Percentiles rank a stretch among this genome's conserved stretches.
Evolutionary conservation across 805 yeast genomes (phyloP).

Genomic region (Suhomyces kilbournensis): DNA sequence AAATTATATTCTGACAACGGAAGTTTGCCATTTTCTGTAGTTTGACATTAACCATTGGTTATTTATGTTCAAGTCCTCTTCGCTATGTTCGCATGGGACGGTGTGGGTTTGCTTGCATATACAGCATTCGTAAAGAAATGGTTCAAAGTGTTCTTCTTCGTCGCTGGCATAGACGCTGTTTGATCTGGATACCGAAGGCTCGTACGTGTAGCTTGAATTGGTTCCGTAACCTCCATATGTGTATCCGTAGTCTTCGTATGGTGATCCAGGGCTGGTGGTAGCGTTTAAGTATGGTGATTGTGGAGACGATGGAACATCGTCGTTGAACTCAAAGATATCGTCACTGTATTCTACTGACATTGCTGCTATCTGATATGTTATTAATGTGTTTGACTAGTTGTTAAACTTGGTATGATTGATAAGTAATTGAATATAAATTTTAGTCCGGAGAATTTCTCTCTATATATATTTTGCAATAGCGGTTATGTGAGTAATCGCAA

Average conservation of each 20-base stretch:
- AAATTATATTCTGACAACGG: conserved; percentile 2
- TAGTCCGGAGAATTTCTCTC: neutral
- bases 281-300: conserved; percentile 3
- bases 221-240: conserved; percentile 4
- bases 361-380: neutral
- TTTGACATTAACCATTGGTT: conserved; percentile 13
- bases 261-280: conserved; percentile 1
- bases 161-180: neutral
- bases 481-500: conserved; percentile 7
- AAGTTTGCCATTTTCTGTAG: conserved; percentile 15
- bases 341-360: conserved; percentile 8
- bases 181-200: neutral
- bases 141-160: conserved; percentile 1
- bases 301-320: conserved; percentile 5
- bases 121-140: conserved; percentile 14
- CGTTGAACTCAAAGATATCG: conserved; percentile 15
- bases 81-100: conserved; percentile 11
- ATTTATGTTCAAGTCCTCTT: conserved; percentile 9
- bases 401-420: neutral
- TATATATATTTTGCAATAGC: conserved; percentile 4
- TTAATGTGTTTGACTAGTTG: neutral
- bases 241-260: conserved; percentile 9
- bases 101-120: conserved; percentile 12
- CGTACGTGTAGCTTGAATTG: neutral
- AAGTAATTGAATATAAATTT: neutral